These are phyloP conservation scores for Colletotrichum sp. DNA, from an alignment of 2,329 filamentous ascomycete genomes.

Conservation along the genomic window DNA sequence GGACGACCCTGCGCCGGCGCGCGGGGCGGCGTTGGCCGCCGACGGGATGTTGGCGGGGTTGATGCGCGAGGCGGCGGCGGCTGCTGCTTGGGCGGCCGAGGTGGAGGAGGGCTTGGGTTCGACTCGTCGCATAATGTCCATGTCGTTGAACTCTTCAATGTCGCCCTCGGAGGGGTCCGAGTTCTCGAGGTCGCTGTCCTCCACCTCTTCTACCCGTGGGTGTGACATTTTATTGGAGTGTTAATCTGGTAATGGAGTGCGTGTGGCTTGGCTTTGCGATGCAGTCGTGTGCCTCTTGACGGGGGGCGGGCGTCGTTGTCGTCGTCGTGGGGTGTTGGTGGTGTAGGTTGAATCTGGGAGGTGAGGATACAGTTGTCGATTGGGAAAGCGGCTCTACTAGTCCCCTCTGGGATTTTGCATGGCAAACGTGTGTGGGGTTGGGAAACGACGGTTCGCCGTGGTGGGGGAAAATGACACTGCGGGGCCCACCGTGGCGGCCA, in stretches of 20 bases:
- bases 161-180: slow-evolving; percentile 90
- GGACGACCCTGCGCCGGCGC: slow-evolving; percentile 31
- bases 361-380: slow-evolving; percentile 16
- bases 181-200: slow-evolving; percentile 72
- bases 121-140: slow-evolving; percentile 59
- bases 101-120: slow-evolving; percentile 33
- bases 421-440: slow-evolving; percentile 11
- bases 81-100: slow-evolving; percentile 1
- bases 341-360: slow-evolving; percentile 2
- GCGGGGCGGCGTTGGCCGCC: slow-evolving; percentile 32
- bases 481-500: not conserved
- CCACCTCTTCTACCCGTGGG: slow-evolving; percentile 90
- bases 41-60: slow-evolving; percentile 41
- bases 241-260: not conserved
- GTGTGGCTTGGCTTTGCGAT: not conserved
- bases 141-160: slow-evolving; percentile 68
- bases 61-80: slow-evolving; percentile 26
- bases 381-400: slow-evolving; percentile 13
- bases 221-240: slow-evolving; percentile 69
- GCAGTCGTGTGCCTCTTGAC: not conserved
- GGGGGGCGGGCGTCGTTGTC: not conserved
- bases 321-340: not conserved
- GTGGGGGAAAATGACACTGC: not conserved
- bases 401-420: slow-evolving; percentile 16
- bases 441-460: slow-evolving; percentile 7